These are phyloP conservation scores for Cryptococcus sp. DNA, from an alignment of 1,284 basidiomycete genomes.

Conservation along the genomic window DNA sequence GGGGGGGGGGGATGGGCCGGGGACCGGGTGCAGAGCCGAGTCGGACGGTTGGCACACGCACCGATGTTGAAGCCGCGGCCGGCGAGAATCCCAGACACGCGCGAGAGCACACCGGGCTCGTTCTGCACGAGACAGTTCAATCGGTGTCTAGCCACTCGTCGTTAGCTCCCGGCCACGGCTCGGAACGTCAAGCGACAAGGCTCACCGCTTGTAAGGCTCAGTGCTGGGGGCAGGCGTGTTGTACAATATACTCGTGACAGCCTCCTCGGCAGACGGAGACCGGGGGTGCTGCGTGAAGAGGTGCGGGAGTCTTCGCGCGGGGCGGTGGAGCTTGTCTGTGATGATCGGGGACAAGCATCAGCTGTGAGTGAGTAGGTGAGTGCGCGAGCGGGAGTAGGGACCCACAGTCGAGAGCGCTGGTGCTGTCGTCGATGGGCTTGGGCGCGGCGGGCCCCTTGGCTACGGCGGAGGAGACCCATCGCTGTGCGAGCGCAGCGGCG, in stretches of 20 bases:
- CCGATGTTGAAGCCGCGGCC: constrained; percentile 95
- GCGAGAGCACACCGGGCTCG: constrained; percentile 96
- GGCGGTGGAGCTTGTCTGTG: constrained; percentile 49
- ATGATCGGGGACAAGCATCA: constrained; percentile 6
- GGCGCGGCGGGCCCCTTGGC: constrained; percentile 28
- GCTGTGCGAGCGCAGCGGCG: constrained; percentile 8
- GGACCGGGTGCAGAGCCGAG: no score
- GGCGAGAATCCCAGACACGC: constrained; percentile 95
- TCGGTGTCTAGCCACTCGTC: constrained; percentile 63
- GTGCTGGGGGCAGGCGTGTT: constrained; percentile 90
- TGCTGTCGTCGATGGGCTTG: constrained; percentile 75
- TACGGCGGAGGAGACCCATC: constrained; percentile 23
- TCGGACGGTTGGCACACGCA: no score
- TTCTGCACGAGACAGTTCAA: constrained; percentile 99
- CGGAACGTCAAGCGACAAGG: constrained; percentile 20
- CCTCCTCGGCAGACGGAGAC: constrained; percentile 74
- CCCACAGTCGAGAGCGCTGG: constrained; percentile 94
- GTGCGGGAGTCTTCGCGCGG: constrained; percentile 40
- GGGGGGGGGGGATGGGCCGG: neutral
- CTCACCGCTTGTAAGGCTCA: constrained; percentile 90
- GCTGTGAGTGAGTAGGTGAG: neutral
- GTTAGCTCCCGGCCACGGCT: no score
- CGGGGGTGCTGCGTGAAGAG: constrained; percentile 36
- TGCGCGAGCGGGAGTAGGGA: constrained; percentile 25
- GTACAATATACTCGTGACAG: constrained; percentile 91